Conservation (phyloP, 139 green algal species). For the Micromonas pusilla region DNA sequence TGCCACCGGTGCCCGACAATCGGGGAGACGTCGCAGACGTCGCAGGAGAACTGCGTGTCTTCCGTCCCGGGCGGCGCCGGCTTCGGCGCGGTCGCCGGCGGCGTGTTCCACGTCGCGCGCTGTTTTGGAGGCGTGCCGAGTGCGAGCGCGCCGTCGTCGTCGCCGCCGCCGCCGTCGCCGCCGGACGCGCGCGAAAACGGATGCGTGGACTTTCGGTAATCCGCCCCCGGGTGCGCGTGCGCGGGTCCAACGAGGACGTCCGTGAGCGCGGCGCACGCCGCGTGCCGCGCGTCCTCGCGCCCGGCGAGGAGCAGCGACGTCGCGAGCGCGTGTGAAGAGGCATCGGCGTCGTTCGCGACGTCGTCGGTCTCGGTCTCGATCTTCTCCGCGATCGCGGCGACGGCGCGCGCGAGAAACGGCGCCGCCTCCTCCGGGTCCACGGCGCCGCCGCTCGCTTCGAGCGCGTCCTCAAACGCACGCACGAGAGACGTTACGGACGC, state of each 20-base stretch:
- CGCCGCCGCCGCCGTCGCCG: not conserved
- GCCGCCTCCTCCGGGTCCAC: not conserved
- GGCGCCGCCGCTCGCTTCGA: not conserved
- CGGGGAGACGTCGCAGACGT: constrained; percentile 36
- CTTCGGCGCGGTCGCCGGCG: not conserved
- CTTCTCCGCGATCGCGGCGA: not conserved
- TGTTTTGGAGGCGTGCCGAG: too few relatives aligned
- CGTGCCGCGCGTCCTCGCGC: not conserved
- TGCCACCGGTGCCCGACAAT: constrained; percentile 39
- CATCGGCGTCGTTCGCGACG: not conserved
- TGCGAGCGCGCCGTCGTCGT: too few relatives aligned
- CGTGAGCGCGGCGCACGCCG: not conserved
- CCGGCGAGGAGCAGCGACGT: not conserved
- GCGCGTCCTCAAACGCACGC: too few relatives aligned
- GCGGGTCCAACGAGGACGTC: not conserved
- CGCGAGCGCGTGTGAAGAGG: not conserved
- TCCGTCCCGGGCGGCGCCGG: not conserved
- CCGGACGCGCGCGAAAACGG: not conserved
- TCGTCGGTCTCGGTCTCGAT: not conserved
- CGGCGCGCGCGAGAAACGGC: not conserved
- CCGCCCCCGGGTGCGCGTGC: not conserved
- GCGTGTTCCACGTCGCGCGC: too few relatives aligned
- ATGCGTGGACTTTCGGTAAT: not conserved
- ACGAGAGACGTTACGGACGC: too few relatives aligned
- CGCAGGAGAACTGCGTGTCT: constrained; percentile 29